Conservation (phyloP, 2,329 filamentous ascomycete species). For the Akanthomyces dipterigenus region DNA sequence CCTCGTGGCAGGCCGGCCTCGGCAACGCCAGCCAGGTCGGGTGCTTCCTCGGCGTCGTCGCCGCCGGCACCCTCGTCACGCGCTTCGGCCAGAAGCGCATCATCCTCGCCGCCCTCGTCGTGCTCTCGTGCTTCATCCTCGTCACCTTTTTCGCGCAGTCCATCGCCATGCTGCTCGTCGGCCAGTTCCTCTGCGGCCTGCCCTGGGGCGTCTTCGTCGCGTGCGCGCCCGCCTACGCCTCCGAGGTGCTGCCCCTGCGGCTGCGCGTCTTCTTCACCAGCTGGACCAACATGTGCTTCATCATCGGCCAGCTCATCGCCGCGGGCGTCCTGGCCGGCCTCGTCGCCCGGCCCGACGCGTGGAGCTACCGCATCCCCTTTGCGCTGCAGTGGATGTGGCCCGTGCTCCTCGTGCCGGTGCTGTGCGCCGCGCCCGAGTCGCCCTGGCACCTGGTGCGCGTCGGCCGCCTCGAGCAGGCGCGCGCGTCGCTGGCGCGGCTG, state of each 20-base stretch:
- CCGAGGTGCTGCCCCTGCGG: slow-evolving; percentile 25
- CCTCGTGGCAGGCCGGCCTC: slow-evolving; percentile 40
- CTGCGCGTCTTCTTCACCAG: slow-evolving; percentile 32
- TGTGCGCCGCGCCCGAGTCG: slow-evolving; percentile 29
- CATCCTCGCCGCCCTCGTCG: slow-evolving; percentile 31
- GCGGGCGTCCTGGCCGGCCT: slow-evolving; percentile 33
- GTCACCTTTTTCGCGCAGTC: slow-evolving; percentile 34
- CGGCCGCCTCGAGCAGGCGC: slow-evolving; percentile 21
- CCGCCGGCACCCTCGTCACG: slow-evolving; percentile 37
- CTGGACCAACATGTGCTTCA: slow-evolving; percentile 36
- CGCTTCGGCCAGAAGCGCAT: slow-evolving; percentile 32
- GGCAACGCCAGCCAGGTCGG: slow-evolving; percentile 36
- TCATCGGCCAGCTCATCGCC: slow-evolving; percentile 34
- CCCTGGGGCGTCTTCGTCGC: slow-evolving; percentile 35
- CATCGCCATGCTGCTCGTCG: slow-evolving; percentile 28
- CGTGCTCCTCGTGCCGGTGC: slow-evolving; percentile 28
- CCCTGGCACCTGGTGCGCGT: slow-evolving; percentile 40
- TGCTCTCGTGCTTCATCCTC: slow-evolving; percentile 33
- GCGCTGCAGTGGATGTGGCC: slow-evolving; percentile 40
- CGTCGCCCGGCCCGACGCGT: slow-evolving; percentile 25
- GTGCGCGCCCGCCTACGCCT: slow-evolving; percentile 35
- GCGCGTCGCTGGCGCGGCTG: slow-evolving; percentile 16
- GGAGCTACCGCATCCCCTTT: slow-evolving; percentile 37
- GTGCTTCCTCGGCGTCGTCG: slow-evolving; percentile 37
- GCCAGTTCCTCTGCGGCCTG: slow-evolving; percentile 34